These are phyloP conservation scores for Gloeopeniophorella convolvens DNA, from an alignment of 768 basidiomycete genomes.

Conservation along the genomic window DNA sequence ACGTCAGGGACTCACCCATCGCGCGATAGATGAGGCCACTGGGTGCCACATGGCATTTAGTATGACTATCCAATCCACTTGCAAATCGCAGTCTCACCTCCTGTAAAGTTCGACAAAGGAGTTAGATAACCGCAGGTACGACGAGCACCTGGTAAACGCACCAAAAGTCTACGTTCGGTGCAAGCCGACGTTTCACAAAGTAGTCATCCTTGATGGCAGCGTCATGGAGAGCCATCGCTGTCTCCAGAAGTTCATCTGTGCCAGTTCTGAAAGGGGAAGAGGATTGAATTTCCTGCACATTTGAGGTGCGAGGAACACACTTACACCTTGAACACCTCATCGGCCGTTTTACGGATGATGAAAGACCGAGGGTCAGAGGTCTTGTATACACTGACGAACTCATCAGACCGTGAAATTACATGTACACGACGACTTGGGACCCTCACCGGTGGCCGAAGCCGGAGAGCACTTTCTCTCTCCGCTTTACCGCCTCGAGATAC, in stretches of 20 bases:
- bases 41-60: not conserved
- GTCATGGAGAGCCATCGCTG: slow-evolving; percentile 84
- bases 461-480: slow-evolving; percentile 79
- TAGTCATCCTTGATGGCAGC: slow-evolving; percentile 89
- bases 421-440: not conserved
- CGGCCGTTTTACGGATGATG: slow-evolving; percentile 84
- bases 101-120: slow-evolving; percentile 30
- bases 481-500: slow-evolving; percentile 83
- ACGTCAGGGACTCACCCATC: slow-evolving; percentile 54
- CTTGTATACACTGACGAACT: slow-evolving; percentile 53
- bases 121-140: too few species aligned
- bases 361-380: slow-evolving; percentile 88
- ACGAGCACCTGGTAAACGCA: slow-evolving; percentile 33
- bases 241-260: slow-evolving; percentile 76
- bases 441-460: slow-evolving; percentile 83
- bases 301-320: slow-evolving; percentile 22
- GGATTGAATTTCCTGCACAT: not conserved
- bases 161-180: slow-evolving; percentile 93
- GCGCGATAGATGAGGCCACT: slow-evolving; percentile 88
- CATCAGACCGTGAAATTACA: not conserved
- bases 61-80: too few species aligned
- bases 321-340: slow-evolving; percentile 87
- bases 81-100: too few species aligned
- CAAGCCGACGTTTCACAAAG: slow-evolving; percentile 73
- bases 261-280: slow-evolving; percentile 53